Evolutionary conservation across 2,329 filamentous ascomycete genomes (phyloP), one percentile per base, ranked within the genome.

Genomic region (Fusarium liriodendri): DNA sequence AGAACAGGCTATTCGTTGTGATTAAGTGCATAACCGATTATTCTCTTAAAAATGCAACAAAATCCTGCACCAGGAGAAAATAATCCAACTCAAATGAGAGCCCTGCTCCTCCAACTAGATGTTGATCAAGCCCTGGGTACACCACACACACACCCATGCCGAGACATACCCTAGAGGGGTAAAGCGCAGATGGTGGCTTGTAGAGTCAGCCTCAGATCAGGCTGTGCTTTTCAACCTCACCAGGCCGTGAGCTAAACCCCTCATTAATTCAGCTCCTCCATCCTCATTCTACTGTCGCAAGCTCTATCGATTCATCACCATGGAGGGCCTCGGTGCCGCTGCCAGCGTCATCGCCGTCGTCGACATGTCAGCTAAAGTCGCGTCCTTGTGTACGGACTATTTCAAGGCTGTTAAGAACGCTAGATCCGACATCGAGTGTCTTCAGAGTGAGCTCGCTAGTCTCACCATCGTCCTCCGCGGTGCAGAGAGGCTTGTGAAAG

Each of bases 371-470:
- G 16, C 35, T 5, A 68, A 68, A 6, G 54, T 65, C 32, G 32
- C 18, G 7, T 22, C 35, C 6, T 7, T 57, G 2, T 65, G 62
- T 2, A 20, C 20, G 1, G 54, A 55, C 2, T 71, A 71, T 38
- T 66, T 38, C 8, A 66, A 22, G 16, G 69, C 61, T 3, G 66
- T 67, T 27, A 57, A 55, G 0, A 45, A 37, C 20, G 67, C 70
- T 6, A 33, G n/a, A 9, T 11, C 50, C 5, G 70, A 72, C 25
- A 71, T 72, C 4, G n/a, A 38, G 13, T 42, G 67, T 14, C 37
- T 72, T 0, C 64, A 45, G 5, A 9, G 14, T 2, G 54, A 59
- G 6, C 40, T 65, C 4, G 25, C 4, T 6, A 64, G 22, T 4
- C 45, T 72, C 6, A 45, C 16, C 0, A 16, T 14, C 4, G 25